Evolutionary conservation across 1,284 basidiomycete species (phyloP), one percentile per base, ranked within the genome.

Genomic region (Marasmius oreades): DNA sequence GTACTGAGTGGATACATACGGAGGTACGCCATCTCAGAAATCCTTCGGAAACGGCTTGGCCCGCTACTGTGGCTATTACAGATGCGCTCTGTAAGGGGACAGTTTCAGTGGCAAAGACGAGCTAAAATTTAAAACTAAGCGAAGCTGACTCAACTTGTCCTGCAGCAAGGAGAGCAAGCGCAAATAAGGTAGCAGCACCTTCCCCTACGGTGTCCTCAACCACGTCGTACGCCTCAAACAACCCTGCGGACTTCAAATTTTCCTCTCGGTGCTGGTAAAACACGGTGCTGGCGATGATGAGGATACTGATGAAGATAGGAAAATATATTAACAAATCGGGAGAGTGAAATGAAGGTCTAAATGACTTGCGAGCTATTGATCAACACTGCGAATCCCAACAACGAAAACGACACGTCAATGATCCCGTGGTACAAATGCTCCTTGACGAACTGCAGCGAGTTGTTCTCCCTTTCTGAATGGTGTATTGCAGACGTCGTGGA

Each of bases 31-130:
- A 98, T 56, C 86, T 83, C 60, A 98, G 81, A 71, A 97, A 97
- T 0, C 96, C 96, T 72, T 98, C 96, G 0, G 88, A 90, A 39
- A 98, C 90, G 47, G 94, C 87, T 71, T 98, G 89, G 0, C 95
- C 95, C 0, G 94, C 91, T 14, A 98, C 80, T 0, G 95, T 98
- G 5, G 93, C 94, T 1, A 97, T 92, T 59, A 98, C 85, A 11
- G 90, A 92, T 0, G 95, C 92, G 61, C 92, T 93, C 76, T 98
- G 51, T 11, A 24, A 3, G 22, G 12, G 24, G 26, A 16, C 2
- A 47, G 12, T 37, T n/a, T n/a, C n/a, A n/a, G n/a, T n/a, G n/a
- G n/a, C n/a, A n/a, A n/a, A n/a, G 23, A 10, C 16, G 28, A 5
- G 22, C 20, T 45, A 6, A 22, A 26, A 22, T 24, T 24, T 3